Base-by-base conservation (phyloP, 306 rosid genomes). In the Citrullus colocynthis region DNA sequence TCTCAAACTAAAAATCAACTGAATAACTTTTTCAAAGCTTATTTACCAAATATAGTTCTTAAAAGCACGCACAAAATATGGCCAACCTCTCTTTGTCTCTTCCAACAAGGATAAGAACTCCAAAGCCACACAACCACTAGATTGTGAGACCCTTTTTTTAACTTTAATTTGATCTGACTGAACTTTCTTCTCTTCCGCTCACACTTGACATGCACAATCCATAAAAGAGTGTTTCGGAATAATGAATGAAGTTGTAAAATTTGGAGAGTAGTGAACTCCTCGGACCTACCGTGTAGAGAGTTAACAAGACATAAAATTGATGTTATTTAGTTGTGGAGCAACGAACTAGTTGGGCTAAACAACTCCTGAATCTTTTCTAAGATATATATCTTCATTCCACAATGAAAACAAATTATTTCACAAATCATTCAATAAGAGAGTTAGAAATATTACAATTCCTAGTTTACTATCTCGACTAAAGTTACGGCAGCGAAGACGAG, bases 401-500 rank as follows among this genome's bases (percentile, higher is more conserved):
- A 51, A 30, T 30, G 16, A 72, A 72, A 48, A 72, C 41, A 48
- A 55, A 18, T 74, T 56, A 74, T 18, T 44, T 21, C 80, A 45
- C 7, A 48, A 30, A 32, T 48, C 36, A 61, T 24, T 73, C 44
- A 10, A 51, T 21, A 73, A 15, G 5, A 73, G 44, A 73, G 44
- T 28, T 73, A 0, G 15, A 51, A 48, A 72, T 30, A 16, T 8
- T 73, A 63, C n/a, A 62, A 15, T 12, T 78, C 14, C 84, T 86
- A 95, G 58, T 82, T 87, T 63, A 92, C 86, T 75, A 92, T 91
- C 84, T 91, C 97, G 78, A 84, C 42, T 82, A 88, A 74, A 64
- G 96, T 96, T 65, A 89, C 84, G 4, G 90, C 96, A 30, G 98
- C 98, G 70, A 96, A 89, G 84, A 92, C 92, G 30, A 92, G 98